Evolutionary conservation across 208 protist species (phyloP), one percentile per base, ranked within the genome.

Genomic region (Leishmania guyanensis): DNA sequence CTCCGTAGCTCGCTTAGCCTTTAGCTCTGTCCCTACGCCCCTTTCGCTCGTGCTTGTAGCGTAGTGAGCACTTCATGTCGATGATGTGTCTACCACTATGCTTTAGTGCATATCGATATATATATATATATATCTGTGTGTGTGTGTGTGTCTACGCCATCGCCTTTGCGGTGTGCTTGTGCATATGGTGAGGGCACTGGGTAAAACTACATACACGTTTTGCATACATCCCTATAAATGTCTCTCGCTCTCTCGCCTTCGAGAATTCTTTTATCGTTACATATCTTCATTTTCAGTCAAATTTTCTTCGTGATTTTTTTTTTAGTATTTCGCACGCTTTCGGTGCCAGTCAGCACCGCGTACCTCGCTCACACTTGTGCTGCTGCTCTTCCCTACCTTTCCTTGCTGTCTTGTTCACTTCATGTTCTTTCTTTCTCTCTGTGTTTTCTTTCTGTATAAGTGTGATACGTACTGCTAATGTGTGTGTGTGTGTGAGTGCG

Each of bases 131-230:
- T 77, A 0, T 60, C 29, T 65, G 33, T 64, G 73, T 54, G 43
- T 74, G 36, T 54, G 69, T 33, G 69, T 74, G 46, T 54, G 69
- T 74, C 9, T 74, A 68, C 33, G 54, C 20, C 43, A 46, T 46
- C 43, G 43, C 43, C 43, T 46, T 65, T 26, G 60, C 6, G 22
- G 16, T 22, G 29, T 29, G 60, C 60, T 14, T 29, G 60, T 10
- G 60, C 60, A 29, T 65, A 26, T 58, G 43, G 51, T 43, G 65
- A 48, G n/a, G 29, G 2, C 36, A 46, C 22, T 22, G 0, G 14
- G 12, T 46, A 22, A 20, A 22, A 36, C 43, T 46, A 53, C 46
- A 53, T n/a, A 12, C 43, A 29, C 6, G n/a, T 3, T 65, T 65
- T 65, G 26, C 17, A 9, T n/a, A 48, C 26, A n/a, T 3, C 36